Evolutionary conservation across 2,329 filamentous ascomycete species (phyloP), one percentile per base, ranked within the genome.

Genomic region (Aspergillus vadensis): DNA sequence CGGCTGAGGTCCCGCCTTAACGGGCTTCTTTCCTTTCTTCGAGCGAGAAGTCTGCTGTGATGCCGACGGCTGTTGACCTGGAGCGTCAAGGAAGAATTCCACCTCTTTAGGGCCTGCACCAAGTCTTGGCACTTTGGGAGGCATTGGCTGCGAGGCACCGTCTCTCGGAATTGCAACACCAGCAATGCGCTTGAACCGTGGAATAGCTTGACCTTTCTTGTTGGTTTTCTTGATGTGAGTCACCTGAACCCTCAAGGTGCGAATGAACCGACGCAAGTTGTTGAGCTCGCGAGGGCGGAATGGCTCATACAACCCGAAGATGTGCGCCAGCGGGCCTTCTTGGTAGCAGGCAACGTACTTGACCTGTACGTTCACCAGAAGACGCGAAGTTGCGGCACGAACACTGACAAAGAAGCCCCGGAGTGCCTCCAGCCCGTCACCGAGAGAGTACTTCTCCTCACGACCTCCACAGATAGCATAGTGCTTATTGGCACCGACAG

Each of bases 291-390:
- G 62, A 63, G 62, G 43, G 64, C 69, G 44, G 58, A 60, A 66
- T 3, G 60, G 60, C 9, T 71, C 68, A 48, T 75, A 75, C 25
- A 72, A 68, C 0, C 55, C 38, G 10, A 83, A 77, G 0, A 83
- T 58, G 0, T 65, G 36, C 3, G 54, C 57, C 19, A 87, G 70
- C 2, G 74, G 71, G 0, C 77, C 78, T 2, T 78, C 66, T 63
- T 83, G 78, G 71, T 86, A 86, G 67, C 86, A 88, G 0, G 85
- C 84, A 2, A 81, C 79, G 48, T 83, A 83, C 8, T 84, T 84
- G 25, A 88, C 85, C 60, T 89, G 87, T 3, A 89, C 76, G 59
- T 90, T 89, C 12, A 89, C 71, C 0, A 89, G 69, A 4, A 89
- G 75, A 3, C 86, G 80, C 41, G 80, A 81, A 14, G 85, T 83